Evolutionary conservation across 169 alveolate genomes (phyloP).

Genomic region (Cryptosporidium tyzzeri): DNA sequence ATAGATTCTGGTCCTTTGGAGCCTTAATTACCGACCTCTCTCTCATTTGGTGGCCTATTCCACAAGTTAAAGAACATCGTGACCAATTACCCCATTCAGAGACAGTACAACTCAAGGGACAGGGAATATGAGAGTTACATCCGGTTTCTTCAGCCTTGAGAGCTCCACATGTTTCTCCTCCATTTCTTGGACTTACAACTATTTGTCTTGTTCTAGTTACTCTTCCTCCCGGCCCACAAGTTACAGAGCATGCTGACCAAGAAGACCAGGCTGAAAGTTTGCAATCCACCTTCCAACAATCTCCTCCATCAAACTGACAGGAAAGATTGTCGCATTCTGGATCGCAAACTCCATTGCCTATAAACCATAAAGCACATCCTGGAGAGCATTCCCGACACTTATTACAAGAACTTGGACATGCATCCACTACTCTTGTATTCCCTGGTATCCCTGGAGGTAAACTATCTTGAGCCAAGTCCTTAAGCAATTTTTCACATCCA

Average conservation of each 20-base stretch:
- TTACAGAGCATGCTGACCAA: slow-evolving; percentile 71
- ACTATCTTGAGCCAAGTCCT: slow-evolving; percentile 78
- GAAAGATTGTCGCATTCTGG: slow-evolving; percentile 78
- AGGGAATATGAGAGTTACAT: slow-evolving; percentile 78
- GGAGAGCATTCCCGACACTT: slow-evolving; percentile 82
- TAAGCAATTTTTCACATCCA: slow-evolving; percentile 80
- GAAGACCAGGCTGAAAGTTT: slow-evolving; percentile 76
- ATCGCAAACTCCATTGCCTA: slow-evolving; percentile 82
- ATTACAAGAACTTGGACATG: slow-evolving; percentile 81
- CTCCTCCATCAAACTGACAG: slow-evolving; percentile 84
- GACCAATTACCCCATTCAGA: slow-evolving; percentile 81
- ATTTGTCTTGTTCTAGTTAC: slow-evolving; percentile 77
- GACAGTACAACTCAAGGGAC: slow-evolving; percentile 78
- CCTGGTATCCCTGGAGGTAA: slow-evolving; percentile 79
- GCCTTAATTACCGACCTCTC: slow-evolving; percentile 77
- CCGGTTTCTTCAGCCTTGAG: slow-evolving; percentile 63
- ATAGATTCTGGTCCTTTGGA: slow-evolving; percentile 67
- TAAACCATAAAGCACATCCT: slow-evolving; percentile 83
- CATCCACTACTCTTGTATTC: slow-evolving; percentile 82
- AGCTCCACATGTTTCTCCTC: slow-evolving; percentile 78
- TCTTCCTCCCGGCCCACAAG: slow-evolving; percentile 77
- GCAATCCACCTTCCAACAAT: slow-evolving; percentile 82
- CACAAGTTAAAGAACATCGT: slow-evolving; percentile 80
- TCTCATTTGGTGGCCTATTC: slow-evolving; percentile 80
- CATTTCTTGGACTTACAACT: slow-evolving; percentile 76